Percentiles rank a stretch among this genome's conserved stretches.
phyloP scores from a whole-genome alignment of 2,329 filamentous ascomycete genomes.

The Parasarocladium wereldwijsianum region DNA sequence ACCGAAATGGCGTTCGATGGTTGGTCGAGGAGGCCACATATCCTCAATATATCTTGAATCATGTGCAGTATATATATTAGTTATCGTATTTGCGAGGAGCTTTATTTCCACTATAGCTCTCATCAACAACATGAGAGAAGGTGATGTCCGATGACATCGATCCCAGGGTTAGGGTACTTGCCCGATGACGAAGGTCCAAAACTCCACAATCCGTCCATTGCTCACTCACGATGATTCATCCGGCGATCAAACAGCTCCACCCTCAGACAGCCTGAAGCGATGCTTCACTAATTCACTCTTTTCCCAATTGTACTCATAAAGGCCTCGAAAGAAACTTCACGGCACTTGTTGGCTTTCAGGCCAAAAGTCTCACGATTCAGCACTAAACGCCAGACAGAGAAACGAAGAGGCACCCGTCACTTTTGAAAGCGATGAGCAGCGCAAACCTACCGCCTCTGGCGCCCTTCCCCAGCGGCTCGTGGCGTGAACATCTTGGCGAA shows the following conservation, averaged over 20 bases:
- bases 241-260: conserved; percentile 14
- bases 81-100: no score
- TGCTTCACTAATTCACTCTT: neutral
- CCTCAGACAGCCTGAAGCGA: conserved; percentile 5
- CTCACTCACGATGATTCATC: conserved; percentile 25
- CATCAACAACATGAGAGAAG: no score
- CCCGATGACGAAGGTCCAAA: no score
- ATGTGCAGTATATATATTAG: no score
- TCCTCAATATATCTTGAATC: no score
- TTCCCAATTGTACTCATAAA: neutral
- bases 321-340: neutral
- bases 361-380: neutral
- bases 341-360: neutral
- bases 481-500: conserved; percentile 50
- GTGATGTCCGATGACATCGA: no score
- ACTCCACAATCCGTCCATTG: no score
- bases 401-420: conserved; percentile 17
- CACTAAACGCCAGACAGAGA: neutral
- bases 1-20: no score
- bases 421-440: no score
- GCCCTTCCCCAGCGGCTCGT: conserved; percentile 55
- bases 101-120: no score
- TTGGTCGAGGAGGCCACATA: no score
- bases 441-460: conserved; percentile 55
- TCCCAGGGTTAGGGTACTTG: no score